Percentiles rank a stretch among this genome's conserved stretches.
These are phyloP conservation scores for Scheffersomyces quercinus DNA, from an alignment of 1,139 yeast genomes.

Conservation along the genomic window DNA sequence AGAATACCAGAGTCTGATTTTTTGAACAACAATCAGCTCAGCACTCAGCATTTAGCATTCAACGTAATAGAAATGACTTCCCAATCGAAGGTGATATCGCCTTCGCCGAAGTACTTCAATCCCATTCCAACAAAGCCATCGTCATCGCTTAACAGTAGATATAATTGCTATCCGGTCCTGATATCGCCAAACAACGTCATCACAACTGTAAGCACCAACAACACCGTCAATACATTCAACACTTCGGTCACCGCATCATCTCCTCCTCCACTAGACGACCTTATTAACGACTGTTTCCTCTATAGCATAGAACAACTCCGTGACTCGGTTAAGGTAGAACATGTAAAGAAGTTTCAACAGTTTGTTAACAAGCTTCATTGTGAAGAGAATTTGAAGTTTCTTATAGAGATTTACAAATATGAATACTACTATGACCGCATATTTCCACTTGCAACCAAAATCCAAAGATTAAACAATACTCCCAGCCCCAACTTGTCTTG, in stretches of 20 bases:
- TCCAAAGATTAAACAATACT: constrained; percentile 16
- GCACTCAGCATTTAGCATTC: too few species aligned
- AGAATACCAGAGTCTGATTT: too few species aligned
- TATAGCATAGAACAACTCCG: constrained; percentile 15
- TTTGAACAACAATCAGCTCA: too few species aligned
- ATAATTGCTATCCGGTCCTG: neutral
- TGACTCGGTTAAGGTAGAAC: constrained; percentile 8
- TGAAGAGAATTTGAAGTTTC: constrained; percentile 46
- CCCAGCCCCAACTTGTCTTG: constrained; percentile 12
- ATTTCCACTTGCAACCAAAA: constrained; percentile 11
- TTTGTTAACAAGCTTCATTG: constrained; percentile 32
- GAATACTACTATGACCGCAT: constrained; percentile 28
- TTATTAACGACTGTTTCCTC: constrained; percentile 23
- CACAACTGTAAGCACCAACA: neutral
- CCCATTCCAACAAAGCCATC: constrained; percentile 3
- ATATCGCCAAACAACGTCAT: neutral
- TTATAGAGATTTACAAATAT: constrained; percentile 47
- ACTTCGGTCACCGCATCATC: neutral
- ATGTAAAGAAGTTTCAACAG: constrained; percentile 14
- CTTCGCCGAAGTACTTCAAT: constrained; percentile 1
- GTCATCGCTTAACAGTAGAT: constrained; percentile 1
- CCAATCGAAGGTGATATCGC: neutral
- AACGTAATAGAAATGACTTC: neutral
- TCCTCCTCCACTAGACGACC: constrained; percentile 17
- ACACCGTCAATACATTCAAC: neutral